These are phyloP conservation scores for Rhodotorula sp. DNA, from an alignment of 1,284 basidiomycete genomes.

Conservation along the genomic window DNA sequence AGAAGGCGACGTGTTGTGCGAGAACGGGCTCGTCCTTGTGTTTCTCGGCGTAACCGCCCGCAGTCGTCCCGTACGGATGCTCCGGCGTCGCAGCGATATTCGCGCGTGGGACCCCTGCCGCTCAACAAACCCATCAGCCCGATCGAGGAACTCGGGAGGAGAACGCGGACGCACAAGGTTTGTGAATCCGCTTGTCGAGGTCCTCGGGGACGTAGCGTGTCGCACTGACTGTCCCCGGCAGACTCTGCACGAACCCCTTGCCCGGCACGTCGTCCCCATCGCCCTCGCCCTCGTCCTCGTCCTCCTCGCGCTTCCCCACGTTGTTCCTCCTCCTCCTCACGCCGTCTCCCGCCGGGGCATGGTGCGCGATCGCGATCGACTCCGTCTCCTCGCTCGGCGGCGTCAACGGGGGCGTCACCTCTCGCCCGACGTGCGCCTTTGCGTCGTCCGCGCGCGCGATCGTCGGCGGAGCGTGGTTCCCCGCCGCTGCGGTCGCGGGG, in stretches of 20 bases:
- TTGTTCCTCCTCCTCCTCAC: background rate
- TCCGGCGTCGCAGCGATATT: conserved; percentile 29
- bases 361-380: background rate
- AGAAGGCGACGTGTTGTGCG: conserved; percentile 30
- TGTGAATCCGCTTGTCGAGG: conserved; percentile 21
- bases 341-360: background rate
- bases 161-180: conserved; percentile 14
- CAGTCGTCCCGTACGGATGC: conserved; percentile 28
- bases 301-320: background rate
- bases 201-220: conserved; percentile 14
- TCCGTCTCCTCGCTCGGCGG: conserved; percentile 14
- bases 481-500: background rate
- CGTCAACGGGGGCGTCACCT: conserved; percentile 22
- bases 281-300: too few species aligned
- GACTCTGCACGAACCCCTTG: conserved; percentile 19
- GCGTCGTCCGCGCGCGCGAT: background rate
- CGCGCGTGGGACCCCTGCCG: conserved; percentile 21
- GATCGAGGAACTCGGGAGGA: background rate
- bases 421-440: background rate
- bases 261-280: conserved; percentile 6
- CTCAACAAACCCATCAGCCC: too few species aligned
- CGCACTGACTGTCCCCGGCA: conserved; percentile 16
- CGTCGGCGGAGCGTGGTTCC: background rate
- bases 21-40: conserved; percentile 25
- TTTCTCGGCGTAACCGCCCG: conserved; percentile 21